These are phyloP conservation scores for Paracamarosporium sp. DNA, from an alignment of 2,329 filamentous ascomycete genomes.

Conservation along the genomic window DNA sequence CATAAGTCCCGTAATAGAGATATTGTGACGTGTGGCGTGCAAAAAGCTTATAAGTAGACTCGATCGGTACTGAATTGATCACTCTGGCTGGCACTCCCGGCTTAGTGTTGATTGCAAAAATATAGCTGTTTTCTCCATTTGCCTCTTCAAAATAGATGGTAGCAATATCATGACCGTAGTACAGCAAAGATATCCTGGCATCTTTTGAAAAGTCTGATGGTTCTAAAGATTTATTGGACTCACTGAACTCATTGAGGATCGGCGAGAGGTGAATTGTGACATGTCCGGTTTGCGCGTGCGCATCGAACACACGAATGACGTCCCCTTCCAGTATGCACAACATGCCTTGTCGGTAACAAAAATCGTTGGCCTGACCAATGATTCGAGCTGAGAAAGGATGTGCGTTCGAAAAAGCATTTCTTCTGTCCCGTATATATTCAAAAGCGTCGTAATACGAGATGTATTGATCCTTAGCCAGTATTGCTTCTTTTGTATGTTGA, in stretches of 20 bases:
- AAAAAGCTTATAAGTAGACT: constrained; percentile 63
- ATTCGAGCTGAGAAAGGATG: constrained; percentile 67
- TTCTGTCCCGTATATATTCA: constrained; percentile 66
- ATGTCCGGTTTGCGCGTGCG: constrained; percentile 49
- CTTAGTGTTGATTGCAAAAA: constrained; percentile 36
- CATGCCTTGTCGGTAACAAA: constrained; percentile 68
- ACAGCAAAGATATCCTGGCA: constrained; percentile 33
- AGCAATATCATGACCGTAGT: constrained; percentile 43
- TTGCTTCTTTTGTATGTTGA: constrained; percentile 54
- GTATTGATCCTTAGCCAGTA: constrained; percentile 42
- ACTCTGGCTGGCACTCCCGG: constrained; percentile 36
- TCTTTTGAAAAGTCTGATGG: constrained; percentile 46
- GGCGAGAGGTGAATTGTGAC: constrained; percentile 28
- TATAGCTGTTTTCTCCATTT: constrained; percentile 21
- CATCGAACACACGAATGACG: constrained; percentile 64
- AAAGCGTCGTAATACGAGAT: constrained; percentile 61
- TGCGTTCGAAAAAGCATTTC: constrained; percentile 65
- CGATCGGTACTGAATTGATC: constrained; percentile 30
- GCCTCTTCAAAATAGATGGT: constrained; percentile 28
- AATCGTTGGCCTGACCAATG: constrained; percentile 66
- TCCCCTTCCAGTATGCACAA: constrained; percentile 67
- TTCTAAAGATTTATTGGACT: too few species aligned
- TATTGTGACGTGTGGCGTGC: constrained; percentile 68
- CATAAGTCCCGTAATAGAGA: constrained; percentile 72
- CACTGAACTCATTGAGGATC: constrained; percentile 21